These are phyloP conservation scores for Ophiostoma sp. DNA, from an alignment of 2,329 filamentous ascomycete species.

Conservation along the genomic window DNA sequence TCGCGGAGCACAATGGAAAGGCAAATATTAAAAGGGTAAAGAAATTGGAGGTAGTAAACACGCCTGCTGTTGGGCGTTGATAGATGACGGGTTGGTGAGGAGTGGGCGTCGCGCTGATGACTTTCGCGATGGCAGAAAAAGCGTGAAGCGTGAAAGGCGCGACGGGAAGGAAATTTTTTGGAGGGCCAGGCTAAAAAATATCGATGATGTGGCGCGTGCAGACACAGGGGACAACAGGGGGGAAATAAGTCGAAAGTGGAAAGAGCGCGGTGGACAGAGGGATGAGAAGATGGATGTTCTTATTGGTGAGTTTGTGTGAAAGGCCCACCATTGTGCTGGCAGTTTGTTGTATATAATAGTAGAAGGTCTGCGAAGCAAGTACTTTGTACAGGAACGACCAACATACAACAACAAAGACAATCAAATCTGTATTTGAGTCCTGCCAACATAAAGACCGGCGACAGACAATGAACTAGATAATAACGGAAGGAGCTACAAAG, in stretches of 20 bases:
- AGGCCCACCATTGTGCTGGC: not conserved
- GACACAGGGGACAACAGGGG: conserved; percentile 5
- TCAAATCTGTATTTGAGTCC: not conserved
- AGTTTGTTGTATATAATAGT: too few relatives aligned
- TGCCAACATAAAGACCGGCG: not conserved
- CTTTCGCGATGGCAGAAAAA: conserved; percentile 22
- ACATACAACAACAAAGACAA: not conserved
- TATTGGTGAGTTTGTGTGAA: not conserved
- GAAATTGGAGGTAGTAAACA: conserved; percentile 9
- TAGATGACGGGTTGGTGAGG: not conserved
- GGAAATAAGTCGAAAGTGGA: conserved; percentile 17
- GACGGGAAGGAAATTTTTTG: conserved; percentile 15
- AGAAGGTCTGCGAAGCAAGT: not conserved
- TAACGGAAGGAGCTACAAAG: not conserved
- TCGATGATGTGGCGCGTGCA: conserved; percentile 24
- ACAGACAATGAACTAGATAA: not conserved
- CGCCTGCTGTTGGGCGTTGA: conserved; percentile 19
- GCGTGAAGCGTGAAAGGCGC: conserved; percentile 17
- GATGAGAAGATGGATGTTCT: not conserved
- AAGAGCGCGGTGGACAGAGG: conserved; percentile 6
- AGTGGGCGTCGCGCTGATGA: conserved; percentile 22
- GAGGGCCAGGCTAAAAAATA: conserved; percentile 21
- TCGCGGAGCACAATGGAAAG: not conserved
- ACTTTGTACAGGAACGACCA: not conserved
- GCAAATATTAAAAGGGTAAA: conserved; percentile 1